These are phyloP conservation scores for Penicillium glabrum DNA, from an alignment of 2,329 filamentous ascomycete species.

Conservation along the genomic window DNA sequence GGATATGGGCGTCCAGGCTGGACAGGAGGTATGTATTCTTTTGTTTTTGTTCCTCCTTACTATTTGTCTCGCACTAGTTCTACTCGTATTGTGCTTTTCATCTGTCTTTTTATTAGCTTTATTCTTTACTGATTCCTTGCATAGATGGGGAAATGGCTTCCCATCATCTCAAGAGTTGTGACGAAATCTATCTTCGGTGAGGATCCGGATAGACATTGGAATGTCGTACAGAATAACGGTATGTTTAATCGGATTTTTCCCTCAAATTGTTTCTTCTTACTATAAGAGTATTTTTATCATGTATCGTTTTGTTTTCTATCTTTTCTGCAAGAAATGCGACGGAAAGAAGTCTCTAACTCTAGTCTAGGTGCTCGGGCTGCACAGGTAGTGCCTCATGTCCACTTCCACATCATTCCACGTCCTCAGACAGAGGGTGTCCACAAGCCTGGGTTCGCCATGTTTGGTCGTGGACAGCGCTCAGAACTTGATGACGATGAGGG, in stretches of 20 bases:
- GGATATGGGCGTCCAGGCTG: constrained; percentile 64
- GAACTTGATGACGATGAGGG: constrained; percentile 50
- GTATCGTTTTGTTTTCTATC: not conserved
- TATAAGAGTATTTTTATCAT: not conserved
- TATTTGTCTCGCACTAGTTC: not conserved
- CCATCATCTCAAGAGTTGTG: constrained; percentile 64
- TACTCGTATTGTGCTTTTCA: not conserved
- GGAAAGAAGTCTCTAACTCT: constrained; percentile 1
- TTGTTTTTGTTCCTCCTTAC: not conserved
- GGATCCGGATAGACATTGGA: constrained; percentile 69
- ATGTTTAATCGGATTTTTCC: constrained; percentile 5
- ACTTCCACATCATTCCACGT: constrained; percentile 91
- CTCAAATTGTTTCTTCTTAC: not conserved
- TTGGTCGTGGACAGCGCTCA: constrained; percentile 48
- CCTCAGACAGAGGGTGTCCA: constrained; percentile 48
- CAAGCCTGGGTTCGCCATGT: constrained; percentile 43
- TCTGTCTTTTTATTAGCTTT: not conserved
- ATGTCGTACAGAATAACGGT: constrained; percentile 95
- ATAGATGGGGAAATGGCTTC: constrained; percentile 48
- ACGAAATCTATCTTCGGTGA: constrained; percentile 64
- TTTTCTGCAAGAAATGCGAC: not conserved
- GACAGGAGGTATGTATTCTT: constrained; percentile 60
- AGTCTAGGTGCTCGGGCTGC: constrained; percentile 71
- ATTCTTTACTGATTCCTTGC: not conserved
- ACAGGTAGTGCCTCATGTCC: constrained; percentile 89